Conservation (phyloP, 345 rosid genomes). For the Salix koriyanagi region DNA sequence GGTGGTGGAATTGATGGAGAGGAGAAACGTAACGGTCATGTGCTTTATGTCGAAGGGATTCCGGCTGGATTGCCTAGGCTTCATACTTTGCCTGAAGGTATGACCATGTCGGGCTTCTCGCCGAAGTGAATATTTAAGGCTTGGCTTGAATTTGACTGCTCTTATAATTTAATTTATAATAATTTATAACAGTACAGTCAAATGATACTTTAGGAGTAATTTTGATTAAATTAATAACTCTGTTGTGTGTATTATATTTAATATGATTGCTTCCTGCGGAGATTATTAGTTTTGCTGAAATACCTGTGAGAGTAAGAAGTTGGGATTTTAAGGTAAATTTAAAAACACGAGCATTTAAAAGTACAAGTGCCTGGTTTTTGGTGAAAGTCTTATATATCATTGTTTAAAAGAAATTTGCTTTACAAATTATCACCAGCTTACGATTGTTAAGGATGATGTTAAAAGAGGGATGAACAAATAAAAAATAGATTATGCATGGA, state of each 20-base stretch:
- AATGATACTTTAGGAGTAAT: neutral
- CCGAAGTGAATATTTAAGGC: conserved; percentile 14
- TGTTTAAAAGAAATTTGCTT: neutral
- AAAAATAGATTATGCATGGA: neutral
- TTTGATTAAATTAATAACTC: neutral
- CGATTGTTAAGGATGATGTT: neutral
- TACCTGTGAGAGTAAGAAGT: neutral
- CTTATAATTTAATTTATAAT: neutral
- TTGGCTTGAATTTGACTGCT: conserved; percentile 15
- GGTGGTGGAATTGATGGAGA: conserved; percentile 46
- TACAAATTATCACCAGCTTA: neutral
- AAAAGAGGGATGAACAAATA: neutral
- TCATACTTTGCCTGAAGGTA: conserved; percentile 84
- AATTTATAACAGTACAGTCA: neutral
- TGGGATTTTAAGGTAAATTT: neutral
- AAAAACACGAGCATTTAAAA: no score
- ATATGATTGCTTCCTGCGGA: neutral
- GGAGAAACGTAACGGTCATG: conserved; percentile 63
- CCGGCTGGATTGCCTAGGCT: conserved; percentile 80
- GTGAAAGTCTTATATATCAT: neutral
- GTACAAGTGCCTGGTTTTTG: neutral
- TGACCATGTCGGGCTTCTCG: conserved; percentile 15
- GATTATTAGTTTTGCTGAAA: neutral
- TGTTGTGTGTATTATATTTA: neutral
- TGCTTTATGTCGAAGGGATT: conserved; percentile 55